Base-by-base conservation (phyloP, 2,329 filamentous ascomycete species). In the Talaromyces islandicus region DNA sequence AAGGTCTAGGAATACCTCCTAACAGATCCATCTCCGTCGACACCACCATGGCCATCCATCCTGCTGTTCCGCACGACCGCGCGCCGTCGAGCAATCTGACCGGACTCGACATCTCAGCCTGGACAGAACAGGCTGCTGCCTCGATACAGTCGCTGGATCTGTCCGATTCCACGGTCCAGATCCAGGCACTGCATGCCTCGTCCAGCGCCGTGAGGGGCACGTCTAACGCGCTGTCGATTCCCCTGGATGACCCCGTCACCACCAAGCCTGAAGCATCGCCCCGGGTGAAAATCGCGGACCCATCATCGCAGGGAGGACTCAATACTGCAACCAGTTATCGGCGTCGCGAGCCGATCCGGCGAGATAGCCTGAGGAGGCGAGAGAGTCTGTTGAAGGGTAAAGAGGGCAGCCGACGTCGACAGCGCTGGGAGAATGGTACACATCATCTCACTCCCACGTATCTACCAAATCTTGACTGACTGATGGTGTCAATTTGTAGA, bases 361-460 rank as follows among this genome's bases (percentile, higher is more conserved):
- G 85, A 56, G 86, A 88, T 67, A 87, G 84, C 66, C 68, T 85
- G 68, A 86, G 85, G 69, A 76, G 84, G 56, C 86, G 92, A 19
- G 91, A 96, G 65, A 85, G 87, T 2, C 71, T 96, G 57, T 80
- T 94, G 32, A 95, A 92, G 78, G 93, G 93, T 60, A 96, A 95
- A 67, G 92, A 97, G 74, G 93, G 93, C 35, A 93, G 86, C 68
- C 85, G 93, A 38, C 87, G 93, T 69, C 83, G 93, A 55, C 88
- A 93, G 68, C 84, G 93, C 59, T 97, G 92, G 92, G 94, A 99
- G 80, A 99, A 97, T 75, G 90, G 91, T 95, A 82, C 65, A 4
- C 17, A 3, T 43, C 57, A 32, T 10, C 30, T 51, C 41, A 60
- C 53, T 4, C 32, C 51, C 57, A 19, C 58, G n/a, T n/a, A n/a